Conservation (phyloP, 2,329 filamentous ascomycete species). For the Beauveria bassiana region DNA sequence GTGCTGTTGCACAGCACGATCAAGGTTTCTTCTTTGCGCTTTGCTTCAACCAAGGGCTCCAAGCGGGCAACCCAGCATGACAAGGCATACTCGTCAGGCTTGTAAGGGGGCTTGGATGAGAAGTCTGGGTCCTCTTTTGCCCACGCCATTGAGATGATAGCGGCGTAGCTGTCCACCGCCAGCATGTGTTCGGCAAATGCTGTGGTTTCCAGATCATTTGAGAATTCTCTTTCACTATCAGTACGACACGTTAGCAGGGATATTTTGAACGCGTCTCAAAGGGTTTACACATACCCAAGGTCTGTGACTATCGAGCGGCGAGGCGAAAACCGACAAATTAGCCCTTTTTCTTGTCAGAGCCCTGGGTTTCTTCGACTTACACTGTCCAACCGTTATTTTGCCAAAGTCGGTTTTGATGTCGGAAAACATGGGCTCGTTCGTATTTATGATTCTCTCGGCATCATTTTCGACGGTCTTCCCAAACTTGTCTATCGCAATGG, state of each 20-base stretch:
- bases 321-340: neutral
- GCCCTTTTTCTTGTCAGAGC: neutral
- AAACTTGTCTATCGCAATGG: constrained; percentile 46
- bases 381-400: constrained; percentile 44
- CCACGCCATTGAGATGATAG: constrained; percentile 74
- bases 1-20: constrained; percentile 65
- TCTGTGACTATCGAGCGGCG: neutral
- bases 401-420: constrained; percentile 34
- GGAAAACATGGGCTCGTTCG: constrained; percentile 42
- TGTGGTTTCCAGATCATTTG: neutral
- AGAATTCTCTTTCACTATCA: neutral
- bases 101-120: constrained; percentile 40
- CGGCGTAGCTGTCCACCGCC: constrained; percentile 45
- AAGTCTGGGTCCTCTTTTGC: constrained; percentile 47
- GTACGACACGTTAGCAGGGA: neutral
- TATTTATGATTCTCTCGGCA: constrained; percentile 47
- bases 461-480: constrained; percentile 56
- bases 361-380: constrained; percentile 15
- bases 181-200: constrained; percentile 41
- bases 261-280: neutral
- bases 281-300: neutral
- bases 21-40: constrained; percentile 47
- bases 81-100: constrained; percentile 65
- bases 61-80: constrained; percentile 69
- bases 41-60: constrained; percentile 38